Percentiles rank a stretch among this genome's conserved stretches.
These are phyloP conservation scores for Hyaloscypha finlandica DNA, from an alignment of 495 filamentous ascomycete genomes.

Conservation along the genomic window DNA sequence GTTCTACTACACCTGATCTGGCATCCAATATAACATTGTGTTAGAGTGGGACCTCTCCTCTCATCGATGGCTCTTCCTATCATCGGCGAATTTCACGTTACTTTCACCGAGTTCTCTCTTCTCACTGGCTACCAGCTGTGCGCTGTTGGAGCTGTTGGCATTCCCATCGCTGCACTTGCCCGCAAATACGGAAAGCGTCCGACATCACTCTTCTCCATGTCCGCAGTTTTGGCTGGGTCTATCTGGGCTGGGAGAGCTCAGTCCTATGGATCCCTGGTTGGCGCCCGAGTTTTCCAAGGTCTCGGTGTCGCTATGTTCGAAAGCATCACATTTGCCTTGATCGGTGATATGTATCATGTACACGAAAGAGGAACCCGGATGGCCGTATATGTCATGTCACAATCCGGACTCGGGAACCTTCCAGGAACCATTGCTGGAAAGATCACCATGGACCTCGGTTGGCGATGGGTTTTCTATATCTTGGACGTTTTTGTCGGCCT, in stretches of 20 bases:
- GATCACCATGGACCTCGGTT: slow-evolving; percentile 71
- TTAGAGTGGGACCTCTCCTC: background rate
- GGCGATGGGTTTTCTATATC: slow-evolving; percentile 90
- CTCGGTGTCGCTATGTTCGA: slow-evolving; percentile 85
- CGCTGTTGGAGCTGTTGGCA: slow-evolving; percentile 4
- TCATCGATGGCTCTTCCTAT: background rate
- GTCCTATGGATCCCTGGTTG: slow-evolving; percentile 49
- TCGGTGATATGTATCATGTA: slow-evolving; percentile 92
- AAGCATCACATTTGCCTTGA: slow-evolving; percentile 85
- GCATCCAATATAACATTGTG: background rate
- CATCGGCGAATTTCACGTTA: slow-evolving; percentile 33
- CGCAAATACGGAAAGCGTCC: slow-evolving; percentile 41
- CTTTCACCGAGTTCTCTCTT: slow-evolving; percentile 13
- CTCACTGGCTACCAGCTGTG: slow-evolving; percentile 21
- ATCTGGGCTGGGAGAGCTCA: background rate
- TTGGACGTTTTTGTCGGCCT: slow-evolving; percentile 51
- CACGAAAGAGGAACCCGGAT: slow-evolving; percentile 91
- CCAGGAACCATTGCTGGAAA: slow-evolving; percentile 82
- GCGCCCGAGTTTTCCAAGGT: slow-evolving; percentile 82
- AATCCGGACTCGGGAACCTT: slow-evolving; percentile 87
- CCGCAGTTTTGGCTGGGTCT: slow-evolving; percentile 31
- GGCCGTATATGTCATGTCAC: slow-evolving; percentile 83
- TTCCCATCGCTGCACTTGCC: slow-evolving; percentile 34
- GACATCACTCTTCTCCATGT: slow-evolving; percentile 36
- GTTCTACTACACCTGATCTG: background rate